Base-by-base conservation (phyloP, 805 yeast genomes). In the Nakazawaea holstii region DNA sequence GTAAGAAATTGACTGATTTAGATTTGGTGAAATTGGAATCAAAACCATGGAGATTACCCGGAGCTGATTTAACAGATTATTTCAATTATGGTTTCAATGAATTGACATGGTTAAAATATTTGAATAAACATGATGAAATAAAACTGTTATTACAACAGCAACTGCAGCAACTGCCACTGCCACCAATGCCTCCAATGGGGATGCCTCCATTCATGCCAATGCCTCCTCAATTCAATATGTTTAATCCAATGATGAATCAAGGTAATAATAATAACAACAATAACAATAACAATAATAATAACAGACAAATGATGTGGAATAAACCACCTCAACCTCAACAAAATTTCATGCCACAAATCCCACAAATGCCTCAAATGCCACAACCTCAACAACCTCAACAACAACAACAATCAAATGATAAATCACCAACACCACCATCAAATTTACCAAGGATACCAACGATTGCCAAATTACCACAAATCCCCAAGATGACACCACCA, bases 41-140 rank as follows among this genome's bases (percentile, higher is more conserved):
- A 54, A 95, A 95, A 68, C 99, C 99, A 8, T 94, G 99, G 99
- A 78, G 99, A 61, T 82, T 87, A 53, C 97, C 98, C 1, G 99
- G 98, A 35, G 96, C 96, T 3, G 97, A 94, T 66, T 68, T 88
- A 36, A 78, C 95, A 7, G 98, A 94, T 64, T 95, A 90, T 65
- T 94, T 94, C 73, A 94, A 94, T 67, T 94, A 82, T 59, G 99
- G 99, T 1, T 94, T 94, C 61, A 96, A 94, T 62, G 99, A 94
- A 68, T 77, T 87, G 54, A 86, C 97, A 13, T 94, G 99, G 99
- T 81, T 86, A 46, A 89, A 91, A 24, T 94, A 94, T 66, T 82
- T 96, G 55, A 73, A 82, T 37, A 89, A 88, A 62, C 97, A 91
- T 60, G 96, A 91, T 62, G 82, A 80, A 54, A 59, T 84, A 42